Percentiles rank a stretch among this genome's conserved stretches.
Evolutionary conservation across 768 basidiomycete genomes (phyloP).

Genomic region (Gymnopilus dilepis): DNA sequence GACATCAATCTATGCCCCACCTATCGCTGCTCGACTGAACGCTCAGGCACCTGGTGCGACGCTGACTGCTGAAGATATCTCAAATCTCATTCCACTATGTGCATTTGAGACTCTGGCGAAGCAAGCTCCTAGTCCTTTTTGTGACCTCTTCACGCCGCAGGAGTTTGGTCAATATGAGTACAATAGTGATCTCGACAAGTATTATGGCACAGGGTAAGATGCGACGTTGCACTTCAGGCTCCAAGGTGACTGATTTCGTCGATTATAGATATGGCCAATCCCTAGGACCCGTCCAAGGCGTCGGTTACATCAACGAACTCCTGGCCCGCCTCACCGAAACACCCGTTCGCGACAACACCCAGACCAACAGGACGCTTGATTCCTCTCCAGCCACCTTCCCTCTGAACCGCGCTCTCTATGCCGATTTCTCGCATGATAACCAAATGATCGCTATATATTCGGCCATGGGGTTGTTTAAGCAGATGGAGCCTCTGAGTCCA

Average conservation of each 20-base stretch:
- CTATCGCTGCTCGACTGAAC: conserved; percentile 66
- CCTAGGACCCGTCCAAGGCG: conserved; percentile 79
- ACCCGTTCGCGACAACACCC: conserved; percentile 70
- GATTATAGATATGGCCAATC: conserved; percentile 62
- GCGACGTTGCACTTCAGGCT: neutral
- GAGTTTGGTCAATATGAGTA: conserved; percentile 78
- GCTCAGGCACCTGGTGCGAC: conserved; percentile 64
- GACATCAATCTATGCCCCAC: conserved; percentile 57
- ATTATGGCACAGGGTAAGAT: conserved; percentile 75
- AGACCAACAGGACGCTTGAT: conserved; percentile 79
- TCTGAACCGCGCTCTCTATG: conserved; percentile 64
- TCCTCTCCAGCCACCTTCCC: conserved; percentile 71
- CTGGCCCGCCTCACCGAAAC: conserved; percentile 73
- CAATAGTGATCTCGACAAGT: conserved; percentile 75
- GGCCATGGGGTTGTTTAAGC: conserved; percentile 61
- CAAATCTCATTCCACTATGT: conserved; percentile 73
- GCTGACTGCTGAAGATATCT: conserved; percentile 58
- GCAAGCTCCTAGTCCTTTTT: conserved; percentile 64
- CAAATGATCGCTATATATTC: conserved; percentile 80
- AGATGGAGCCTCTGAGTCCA: conserved; percentile 39
- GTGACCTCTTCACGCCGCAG: conserved; percentile 63
- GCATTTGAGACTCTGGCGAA: conserved; percentile 77
- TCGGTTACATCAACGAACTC: conserved; percentile 91
- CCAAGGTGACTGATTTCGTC: neutral
- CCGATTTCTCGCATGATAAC: conserved; percentile 89